These are phyloP conservation scores for Trichoderma polysporum DNA, from an alignment of 2,329 filamentous ascomycete species.

Conservation along the genomic window DNA sequence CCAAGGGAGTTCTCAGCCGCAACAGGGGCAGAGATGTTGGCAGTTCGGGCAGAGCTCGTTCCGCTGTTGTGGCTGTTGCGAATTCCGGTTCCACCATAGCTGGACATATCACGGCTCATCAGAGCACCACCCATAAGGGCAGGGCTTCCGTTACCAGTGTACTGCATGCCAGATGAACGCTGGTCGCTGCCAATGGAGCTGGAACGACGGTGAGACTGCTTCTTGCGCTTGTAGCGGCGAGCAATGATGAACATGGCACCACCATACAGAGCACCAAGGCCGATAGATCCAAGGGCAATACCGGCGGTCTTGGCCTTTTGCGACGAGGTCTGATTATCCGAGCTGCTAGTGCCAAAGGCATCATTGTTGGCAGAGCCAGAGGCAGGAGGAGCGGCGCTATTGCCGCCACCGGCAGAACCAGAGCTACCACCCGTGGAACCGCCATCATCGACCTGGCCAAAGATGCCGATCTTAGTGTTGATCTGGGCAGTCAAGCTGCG, in stretches of 20 bases:
- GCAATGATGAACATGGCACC: slow-evolving; percentile 93
- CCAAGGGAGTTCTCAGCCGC: slow-evolving; percentile 93
- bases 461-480: slow-evolving; percentile 67
- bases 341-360: slow-evolving; percentile 43
- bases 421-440: slow-evolving; percentile 34
- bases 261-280: slow-evolving; percentile 81
- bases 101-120: slow-evolving; percentile 56
- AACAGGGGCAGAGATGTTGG: slow-evolving; percentile 81
- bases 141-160: slow-evolving; percentile 50
- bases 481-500: slow-evolving; percentile 75
- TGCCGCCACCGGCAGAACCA: background rate
- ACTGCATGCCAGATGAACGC: slow-evolving; percentile 53
- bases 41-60: slow-evolving; percentile 53
- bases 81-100: slow-evolving; percentile 52
- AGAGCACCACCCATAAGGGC: slow-evolving; percentile 70
- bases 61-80: slow-evolving; percentile 68
- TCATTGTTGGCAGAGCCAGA: slow-evolving; percentile 32
- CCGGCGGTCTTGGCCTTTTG: slow-evolving; percentile 63
- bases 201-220: slow-evolving; percentile 71
- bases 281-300: slow-evolving; percentile 74
- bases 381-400: background rate
- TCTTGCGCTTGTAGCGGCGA: slow-evolving; percentile 84
- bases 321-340: slow-evolving; percentile 55
- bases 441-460: slow-evolving; percentile 39
- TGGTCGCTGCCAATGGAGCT: slow-evolving; percentile 64